phyloP scores from a whole-genome alignment of 2,329 filamentous ascomycete species.

The Arthrobotrys megalospora region DNA sequence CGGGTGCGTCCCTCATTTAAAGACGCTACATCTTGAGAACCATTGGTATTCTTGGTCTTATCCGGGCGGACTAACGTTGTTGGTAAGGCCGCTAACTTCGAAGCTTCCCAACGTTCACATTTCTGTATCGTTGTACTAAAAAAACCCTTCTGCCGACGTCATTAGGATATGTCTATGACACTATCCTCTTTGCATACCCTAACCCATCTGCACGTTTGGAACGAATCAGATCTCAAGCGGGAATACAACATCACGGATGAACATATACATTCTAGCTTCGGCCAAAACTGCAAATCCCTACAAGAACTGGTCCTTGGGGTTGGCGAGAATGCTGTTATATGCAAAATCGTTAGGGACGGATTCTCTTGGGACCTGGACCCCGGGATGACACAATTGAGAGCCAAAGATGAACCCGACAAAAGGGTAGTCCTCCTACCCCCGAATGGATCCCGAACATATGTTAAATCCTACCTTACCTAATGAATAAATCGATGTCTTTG shows the following conservation, averaged over 20 bases:
- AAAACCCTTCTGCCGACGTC: neutral
- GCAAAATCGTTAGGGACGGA: constrained; percentile 8
- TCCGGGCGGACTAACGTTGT: neutral
- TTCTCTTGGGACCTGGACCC: constrained; percentile 4
- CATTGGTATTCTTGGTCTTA: constrained; percentile 11
- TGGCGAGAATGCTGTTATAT: neutral
- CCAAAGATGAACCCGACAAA: neutral
- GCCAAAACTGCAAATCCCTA: constrained; percentile 42
- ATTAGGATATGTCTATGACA: constrained; percentile 24
- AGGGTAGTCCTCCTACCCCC: neutral
- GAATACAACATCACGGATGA: constrained; percentile 18
- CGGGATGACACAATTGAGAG: constrained; percentile 1
- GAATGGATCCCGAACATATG: neutral
- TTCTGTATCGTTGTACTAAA: neutral
- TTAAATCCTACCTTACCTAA: neutral
- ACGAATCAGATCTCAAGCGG: constrained; percentile 17
- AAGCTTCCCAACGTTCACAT: neutral
- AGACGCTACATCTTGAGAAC: constrained; percentile 18
- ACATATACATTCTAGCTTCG: constrained; percentile 22
- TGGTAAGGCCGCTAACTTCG: neutral
- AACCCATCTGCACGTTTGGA: neutral
- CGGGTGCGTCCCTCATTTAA: neutral
- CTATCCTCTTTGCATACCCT: constrained; percentile 21
- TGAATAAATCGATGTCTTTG: neutral
- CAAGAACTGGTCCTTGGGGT: constrained; percentile 18